Percentiles rank a stretch among this genome's conserved stretches.
Conservation (phyloP, 2,329 filamentous ascomycete genomes). For the Fonsecaea monophora region DNA sequence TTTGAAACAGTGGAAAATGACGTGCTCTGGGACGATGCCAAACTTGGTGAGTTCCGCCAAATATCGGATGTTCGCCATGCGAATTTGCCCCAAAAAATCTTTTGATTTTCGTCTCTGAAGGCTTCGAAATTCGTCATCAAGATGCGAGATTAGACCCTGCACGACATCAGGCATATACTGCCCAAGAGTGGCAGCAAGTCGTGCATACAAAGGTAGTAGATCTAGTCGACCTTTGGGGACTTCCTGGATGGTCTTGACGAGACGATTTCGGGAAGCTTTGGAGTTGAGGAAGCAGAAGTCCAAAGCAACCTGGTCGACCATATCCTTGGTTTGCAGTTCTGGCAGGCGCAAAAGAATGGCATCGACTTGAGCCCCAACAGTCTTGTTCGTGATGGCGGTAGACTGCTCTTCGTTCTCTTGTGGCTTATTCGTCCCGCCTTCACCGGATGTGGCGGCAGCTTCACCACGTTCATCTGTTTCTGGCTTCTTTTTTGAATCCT, state of each 20-base stretch:
- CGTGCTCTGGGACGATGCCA: constrained; percentile 95
- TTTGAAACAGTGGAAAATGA: constrained; percentile 98
- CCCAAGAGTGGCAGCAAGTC: constrained; percentile 88
- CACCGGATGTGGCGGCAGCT: constrained; percentile 62
- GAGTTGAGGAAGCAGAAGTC: constrained; percentile 99
- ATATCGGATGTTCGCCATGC: constrained; percentile 95
- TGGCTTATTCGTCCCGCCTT: constrained; percentile 57
- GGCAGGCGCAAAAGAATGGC: constrained; percentile 85
- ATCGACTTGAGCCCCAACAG: constrained; percentile 95
- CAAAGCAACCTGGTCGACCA: constrained; percentile 88
- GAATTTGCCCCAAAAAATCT: constrained; percentile 92
- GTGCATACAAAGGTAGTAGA: constrained; percentile 87
- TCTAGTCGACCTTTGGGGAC: constrained; percentile 94
- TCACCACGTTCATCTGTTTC: constrained; percentile 82
- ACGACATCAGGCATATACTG: constrained; percentile 95
- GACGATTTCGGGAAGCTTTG: constrained; percentile 92
- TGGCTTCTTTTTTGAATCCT: constrained; percentile 88
- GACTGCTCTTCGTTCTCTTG: constrained; percentile 78
- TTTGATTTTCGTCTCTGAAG: constrained; percentile 96
- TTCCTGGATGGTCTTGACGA: constrained; percentile 91
- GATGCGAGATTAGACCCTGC: constrained; percentile 85
- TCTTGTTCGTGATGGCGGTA: constrained; percentile 95
- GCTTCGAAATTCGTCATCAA: constrained; percentile 96
- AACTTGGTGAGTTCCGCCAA: constrained; percentile 97
- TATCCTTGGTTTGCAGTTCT: constrained; percentile 88